Base-by-base conservation (phyloP, 306 rosid species). In the Begonia masoniana region DNA sequence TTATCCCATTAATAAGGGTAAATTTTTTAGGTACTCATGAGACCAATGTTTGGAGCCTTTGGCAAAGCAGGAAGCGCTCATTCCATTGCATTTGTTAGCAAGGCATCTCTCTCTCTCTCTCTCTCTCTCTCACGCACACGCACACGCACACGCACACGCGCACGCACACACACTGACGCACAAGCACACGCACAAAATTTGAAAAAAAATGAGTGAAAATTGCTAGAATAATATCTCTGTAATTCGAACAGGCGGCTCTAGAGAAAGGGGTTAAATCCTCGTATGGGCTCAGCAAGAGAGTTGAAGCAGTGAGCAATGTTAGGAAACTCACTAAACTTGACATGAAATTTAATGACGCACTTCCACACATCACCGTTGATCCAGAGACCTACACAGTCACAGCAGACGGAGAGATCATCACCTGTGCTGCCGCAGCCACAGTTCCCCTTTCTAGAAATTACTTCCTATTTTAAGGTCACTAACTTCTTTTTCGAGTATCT, bases 81-180 rank as follows among this genome's bases (percentile, higher is more conserved):
- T 69, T 91, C 99, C 62, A 83, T 91, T 66, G 83, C 92, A 52
- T 86, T 91, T 58, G 94, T 91, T 70, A 91, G 96, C 96, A 79
- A 81, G 96, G 96, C 62, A 76, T 65, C 78, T 7, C 62, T 48
- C 55, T 54, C 61, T 69, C 66, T 54, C 51, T 52, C 41, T 50
- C 62, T 52, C 45, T 58, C 52, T 57, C 59, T 54, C 68, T 45
- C 54, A 65, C 15, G 3, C 19, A 16, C 16, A 43, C 10, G 12
- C 36, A 26, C 36, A 26, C n/a, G n/a, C n/a, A n/a, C n/a, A n/a
- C n/a, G n/a, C n/a, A n/a, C n/a, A n/a, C n/a, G n/a, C n/a, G n/a
- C n/a, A n/a, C n/a, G n/a, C n/a, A n/a, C n/a, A n/a, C n/a, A n/a
- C n/a, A n/a, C n/a, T n/a, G n/a, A n/a, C n/a, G n/a, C n/a, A n/a